Evolutionary conservation across 2,329 filamentous ascomycete species (phyloP), one percentile per base, ranked within the genome.

Genomic region (Pezicula rhizophila): DNA sequence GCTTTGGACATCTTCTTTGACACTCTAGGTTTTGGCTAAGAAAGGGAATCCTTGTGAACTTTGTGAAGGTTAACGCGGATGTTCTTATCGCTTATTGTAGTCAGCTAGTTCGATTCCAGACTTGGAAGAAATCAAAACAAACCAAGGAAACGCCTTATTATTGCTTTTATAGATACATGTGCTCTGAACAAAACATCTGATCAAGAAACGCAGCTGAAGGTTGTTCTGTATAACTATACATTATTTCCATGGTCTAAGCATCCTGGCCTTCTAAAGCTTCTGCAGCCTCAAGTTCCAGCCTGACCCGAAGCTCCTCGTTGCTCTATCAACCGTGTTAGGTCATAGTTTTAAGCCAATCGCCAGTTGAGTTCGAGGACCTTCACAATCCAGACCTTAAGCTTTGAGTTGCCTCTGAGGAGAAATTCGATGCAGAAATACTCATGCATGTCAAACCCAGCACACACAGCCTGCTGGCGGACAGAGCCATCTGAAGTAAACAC

Each of bases 301-400:
- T 14, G 25, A 31, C 18, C 42, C 11, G 18, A 8, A 11, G 14
- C 15, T 14, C 12, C 28, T 28, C 44, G 45, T 46, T 46, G 45
- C 45, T 40, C 34, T 31, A 46, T 23, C 45, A 46, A 46, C 45
- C 37, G 23, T 26, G 28, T 31, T 31, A 31, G 28, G 28, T 31
- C 28, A 31, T 28, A 12, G 38, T 23, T 23, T n/a, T 18, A 23
- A 23, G 23, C 17, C 10, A 40, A 26, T 25, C n/a, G 25, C n/a
- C 40, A 15, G 20, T 12, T 20, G 15, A 7, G 25, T 25, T 26
- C 25, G 18, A 25, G 40, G 25, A 25, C n/a, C 25, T 14, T 23
- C 25, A 11, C 18, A 28, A 26, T 28, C 40, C 25, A 42, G 40
- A 26, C 25, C 40, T 14, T 11, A 26, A 26, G 18, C 20, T 42